Base-by-base conservation (phyloP, 1,139 yeast species). In the Blastobotrys proliferans region DNA sequence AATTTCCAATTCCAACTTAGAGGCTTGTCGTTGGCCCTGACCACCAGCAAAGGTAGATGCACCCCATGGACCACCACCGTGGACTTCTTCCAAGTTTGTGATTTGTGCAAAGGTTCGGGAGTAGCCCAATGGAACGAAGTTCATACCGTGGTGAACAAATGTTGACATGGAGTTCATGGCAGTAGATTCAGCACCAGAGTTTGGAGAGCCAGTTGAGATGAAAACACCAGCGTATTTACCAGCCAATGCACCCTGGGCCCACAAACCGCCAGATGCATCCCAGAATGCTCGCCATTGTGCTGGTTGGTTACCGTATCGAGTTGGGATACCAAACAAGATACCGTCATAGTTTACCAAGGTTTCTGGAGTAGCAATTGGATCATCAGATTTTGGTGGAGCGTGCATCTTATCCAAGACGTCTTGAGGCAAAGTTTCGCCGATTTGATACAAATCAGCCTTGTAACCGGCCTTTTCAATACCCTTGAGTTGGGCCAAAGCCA, bases 21-120 rank as follows among this genome's bases (percentile, higher is more conserved):
- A 57, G 46, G 92, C 85, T 61, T 71, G 72, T 74, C 94, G 79
- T 16, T 87, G 79, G 55, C 95, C 95, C 57, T 83, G 92, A 46
- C 74, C 73, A 54, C 81, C 90, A 29, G 95, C 90, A 56, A 74
- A 73, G 46, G 87, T 70, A 59, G 94, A 94, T 40, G 95, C 87
- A 68, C 95, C 95, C 88, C 92, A 85, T 46, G 95, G 77, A 44
- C 92, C 80, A 52, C 83, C 83, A 62, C 94, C 95, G 62, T 83
- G 94, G 46, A 78, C 76, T 69, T 83, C 88, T 16, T 71, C 73
- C 48, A 84, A 63, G 66, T 74, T 74, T 48, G 84, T 65, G 51
- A 81, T 64, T 54, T 74, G 74, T 37, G 74, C 73, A 66, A 80
- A 80, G 33, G 75, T 72, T 55, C 75, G 67, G 55, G 77, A 79